A percentile compares a stretch with the other conserved stretches of the same genome.
These are phyloP conservation scores for Citrus medica DNA, from an alignment of 345 rosid genomes.

Conservation along the genomic window DNA sequence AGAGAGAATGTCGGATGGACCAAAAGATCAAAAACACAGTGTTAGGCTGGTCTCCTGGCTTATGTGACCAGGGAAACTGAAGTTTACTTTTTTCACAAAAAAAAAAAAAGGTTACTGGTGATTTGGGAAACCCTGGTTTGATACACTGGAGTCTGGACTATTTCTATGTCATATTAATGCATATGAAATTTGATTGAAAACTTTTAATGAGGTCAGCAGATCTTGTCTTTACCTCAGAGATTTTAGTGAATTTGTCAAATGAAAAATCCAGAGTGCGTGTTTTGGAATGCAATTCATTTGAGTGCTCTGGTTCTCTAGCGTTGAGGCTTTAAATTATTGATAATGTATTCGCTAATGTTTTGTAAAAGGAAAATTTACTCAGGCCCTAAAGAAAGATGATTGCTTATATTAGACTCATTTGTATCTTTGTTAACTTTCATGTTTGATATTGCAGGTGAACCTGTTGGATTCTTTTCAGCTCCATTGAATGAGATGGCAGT, in stretches of 20 bases:
- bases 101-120: background rate
- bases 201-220: background rate
- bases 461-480: constrained; percentile 72
- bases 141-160: background rate
- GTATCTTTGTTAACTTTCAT: background rate
- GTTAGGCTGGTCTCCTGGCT: background rate
- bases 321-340: background rate
- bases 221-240: background rate
- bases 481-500: constrained; percentile 64
- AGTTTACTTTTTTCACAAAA: background rate
- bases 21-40: background rate
- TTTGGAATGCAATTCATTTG: no score
- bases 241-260: background rate
- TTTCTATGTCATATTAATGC: background rate
- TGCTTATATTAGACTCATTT: background rate
- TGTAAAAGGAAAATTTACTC: background rate
- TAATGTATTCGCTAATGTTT: background rate
- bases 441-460: constrained; percentile 51
- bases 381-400: background rate
- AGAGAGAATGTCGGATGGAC: background rate
- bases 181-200: background rate
- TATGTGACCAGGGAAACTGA: background rate
- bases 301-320: background rate
- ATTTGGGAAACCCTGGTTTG: background rate
- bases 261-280: background rate